Conservation (phyloP, 2,329 filamentous ascomycete genomes). For the Pseudogymnoascus sp. region DNA sequence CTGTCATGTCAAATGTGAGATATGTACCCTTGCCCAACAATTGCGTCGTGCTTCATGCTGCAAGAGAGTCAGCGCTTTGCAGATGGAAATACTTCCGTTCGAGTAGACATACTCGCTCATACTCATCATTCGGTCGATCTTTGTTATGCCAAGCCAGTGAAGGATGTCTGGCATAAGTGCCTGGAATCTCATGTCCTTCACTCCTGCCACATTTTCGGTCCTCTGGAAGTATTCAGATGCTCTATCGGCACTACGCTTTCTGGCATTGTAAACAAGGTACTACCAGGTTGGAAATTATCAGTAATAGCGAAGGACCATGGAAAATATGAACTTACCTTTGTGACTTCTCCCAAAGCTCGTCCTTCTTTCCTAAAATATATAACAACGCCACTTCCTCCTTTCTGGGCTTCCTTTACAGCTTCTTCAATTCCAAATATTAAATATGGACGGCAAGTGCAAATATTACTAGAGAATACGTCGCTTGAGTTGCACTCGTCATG, state of each 20-base stretch:
- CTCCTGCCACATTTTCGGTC: conserved; percentile 96
- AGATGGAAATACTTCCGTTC: not conserved
- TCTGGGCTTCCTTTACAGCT: conserved; percentile 93
- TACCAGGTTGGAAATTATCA: conserved; percentile 20
- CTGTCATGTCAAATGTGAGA: not conserved
- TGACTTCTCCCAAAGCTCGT: conserved; percentile 86
- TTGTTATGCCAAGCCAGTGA: conserved; percentile 96
- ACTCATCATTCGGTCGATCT: conserved; percentile 96
- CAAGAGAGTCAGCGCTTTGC: conserved; percentile 1
- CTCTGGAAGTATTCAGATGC: conserved; percentile 93
- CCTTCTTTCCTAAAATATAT: conserved; percentile 99
- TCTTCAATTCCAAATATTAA: conserved; percentile 96
- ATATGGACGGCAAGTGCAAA: conserved; percentile 93
- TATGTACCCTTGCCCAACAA: conserved; percentile 65
- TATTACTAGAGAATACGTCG: conserved; percentile 96
- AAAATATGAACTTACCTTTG: conserved; percentile 54
- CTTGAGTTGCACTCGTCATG: conserved; percentile 89
- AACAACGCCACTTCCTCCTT: conserved; percentile 85
- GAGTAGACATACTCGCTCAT: conserved; percentile 64
- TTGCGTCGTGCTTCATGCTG: conserved; percentile 86
- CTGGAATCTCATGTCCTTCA: conserved; percentile 96
- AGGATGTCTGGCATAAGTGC: conserved; percentile 96
- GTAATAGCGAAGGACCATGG: not conserved
- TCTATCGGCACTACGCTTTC: conserved; percentile 68
- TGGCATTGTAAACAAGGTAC: conserved; percentile 62